Evolutionary conservation across 495 filamentous ascomycete genomes (phyloP).

Genomic region (Penicillium malachiteum): DNA sequence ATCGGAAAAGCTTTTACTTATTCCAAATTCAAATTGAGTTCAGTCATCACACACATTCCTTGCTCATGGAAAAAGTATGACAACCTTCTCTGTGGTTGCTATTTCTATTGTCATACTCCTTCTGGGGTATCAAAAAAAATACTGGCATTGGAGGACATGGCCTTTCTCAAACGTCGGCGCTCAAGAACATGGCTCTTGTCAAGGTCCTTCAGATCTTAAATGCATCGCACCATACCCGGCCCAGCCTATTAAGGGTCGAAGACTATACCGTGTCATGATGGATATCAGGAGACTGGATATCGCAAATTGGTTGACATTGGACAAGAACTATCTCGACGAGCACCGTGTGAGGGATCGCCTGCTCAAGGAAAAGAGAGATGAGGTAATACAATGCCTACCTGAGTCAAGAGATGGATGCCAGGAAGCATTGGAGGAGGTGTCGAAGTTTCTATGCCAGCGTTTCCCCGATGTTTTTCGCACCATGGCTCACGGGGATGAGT

Average conservation of each 20-base stretch:
- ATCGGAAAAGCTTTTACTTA: not conserved
- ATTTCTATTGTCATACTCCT: conserved; percentile 40
- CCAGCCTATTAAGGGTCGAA: conserved; percentile 45
- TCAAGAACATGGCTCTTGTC: conserved; percentile 1
- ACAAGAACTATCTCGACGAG: conserved; percentile 51
- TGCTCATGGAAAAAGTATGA: conserved; percentile 29
- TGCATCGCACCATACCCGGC: conserved; percentile 43
- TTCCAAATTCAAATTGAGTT: not conserved
- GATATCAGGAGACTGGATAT: conserved; percentile 52
- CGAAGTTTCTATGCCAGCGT: conserved; percentile 48
- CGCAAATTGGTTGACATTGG: conserved; percentile 55
- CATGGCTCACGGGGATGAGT: conserved; percentile 26
- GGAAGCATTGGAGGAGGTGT: conserved; percentile 51
- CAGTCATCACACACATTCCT: conserved; percentile 4
- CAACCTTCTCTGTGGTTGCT: conserved; percentile 36
- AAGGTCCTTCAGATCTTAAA: conserved; percentile 33
- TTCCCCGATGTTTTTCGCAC: conserved; percentile 48
- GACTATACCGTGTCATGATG: conserved; percentile 52
- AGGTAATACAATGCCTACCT: conserved; percentile 51
- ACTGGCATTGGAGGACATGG: conserved; percentile 24
- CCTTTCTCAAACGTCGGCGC: conserved; percentile 2
- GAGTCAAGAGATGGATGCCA: conserved; percentile 50
- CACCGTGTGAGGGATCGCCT: conserved; percentile 45
- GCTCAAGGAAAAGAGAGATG: conserved; percentile 36
- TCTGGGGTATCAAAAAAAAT: conserved; percentile 42